phyloP scores from a whole-genome alignment of 2,329 filamentous ascomycete species.

The Epicoccum nigrum region DNA sequence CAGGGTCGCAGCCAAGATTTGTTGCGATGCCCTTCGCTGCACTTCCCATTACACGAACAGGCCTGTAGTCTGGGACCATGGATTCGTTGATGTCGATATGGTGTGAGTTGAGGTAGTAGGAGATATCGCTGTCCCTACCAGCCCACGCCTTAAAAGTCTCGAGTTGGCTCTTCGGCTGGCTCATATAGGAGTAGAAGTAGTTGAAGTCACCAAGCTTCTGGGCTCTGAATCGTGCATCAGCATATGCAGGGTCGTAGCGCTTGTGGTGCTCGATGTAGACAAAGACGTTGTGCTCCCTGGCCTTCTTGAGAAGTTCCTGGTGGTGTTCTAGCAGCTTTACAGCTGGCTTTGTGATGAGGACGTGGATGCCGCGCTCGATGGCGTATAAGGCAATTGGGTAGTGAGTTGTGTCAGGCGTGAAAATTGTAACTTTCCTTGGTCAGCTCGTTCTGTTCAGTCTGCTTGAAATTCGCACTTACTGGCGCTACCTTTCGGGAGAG shows the following conservation, averaged over 20 bases:
- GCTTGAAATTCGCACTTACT: conserved; percentile 47
- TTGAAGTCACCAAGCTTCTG: conserved; percentile 88
- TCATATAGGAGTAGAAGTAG: conserved; percentile 98
- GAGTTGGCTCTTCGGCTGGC: conserved; percentile 75
- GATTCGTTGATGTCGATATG: conserved; percentile 92
- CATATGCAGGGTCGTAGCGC: conserved; percentile 91
- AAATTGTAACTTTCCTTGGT: conserved; percentile 72
- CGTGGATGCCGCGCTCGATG: conserved; percentile 85
- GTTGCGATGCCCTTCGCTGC: conserved; percentile 80
- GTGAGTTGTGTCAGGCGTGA: conserved; percentile 92
- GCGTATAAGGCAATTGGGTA: conserved; percentile 92
- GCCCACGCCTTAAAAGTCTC: conserved; percentile 97
- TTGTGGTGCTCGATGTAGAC: conserved; percentile 98
- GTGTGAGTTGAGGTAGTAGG: conserved; percentile 94
- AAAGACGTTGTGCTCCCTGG: conserved; percentile 77
- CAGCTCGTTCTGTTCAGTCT: not conserved
- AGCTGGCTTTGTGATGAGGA: conserved; percentile 92
- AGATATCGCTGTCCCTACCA: conserved; percentile 89
- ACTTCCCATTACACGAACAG: conserved; percentile 78
- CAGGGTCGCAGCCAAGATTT: conserved; percentile 75
- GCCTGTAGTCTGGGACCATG: conserved; percentile 83
- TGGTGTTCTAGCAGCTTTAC: conserved; percentile 85
- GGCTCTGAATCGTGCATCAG: conserved; percentile 81
- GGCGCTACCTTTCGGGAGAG: conserved; percentile 78
- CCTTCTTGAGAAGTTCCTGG: conserved; percentile 73